These are phyloP conservation scores for Nicotiana sylvestris DNA, from an alignment of 257 asterid genomes.

Conservation along the genomic window DNA sequence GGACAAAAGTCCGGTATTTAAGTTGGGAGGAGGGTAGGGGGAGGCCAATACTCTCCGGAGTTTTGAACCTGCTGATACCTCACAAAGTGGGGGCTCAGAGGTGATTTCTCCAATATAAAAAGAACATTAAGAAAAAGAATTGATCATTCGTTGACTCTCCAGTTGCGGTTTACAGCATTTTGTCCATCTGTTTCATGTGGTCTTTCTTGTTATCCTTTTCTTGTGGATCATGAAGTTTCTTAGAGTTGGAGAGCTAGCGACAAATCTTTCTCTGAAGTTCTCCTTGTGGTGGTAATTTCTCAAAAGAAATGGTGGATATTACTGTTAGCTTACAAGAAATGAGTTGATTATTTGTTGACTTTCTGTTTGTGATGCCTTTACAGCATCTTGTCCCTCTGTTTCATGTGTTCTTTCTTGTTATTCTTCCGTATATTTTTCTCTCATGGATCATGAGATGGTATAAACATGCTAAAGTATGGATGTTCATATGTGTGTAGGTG, in stretches of 20 bases:
- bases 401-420: background rate
- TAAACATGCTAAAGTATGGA: background rate
- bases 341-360: background rate
- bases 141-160: background rate
- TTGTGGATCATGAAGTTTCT: background rate
- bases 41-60: no score
- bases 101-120: no score
- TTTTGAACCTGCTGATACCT: no score
- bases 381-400: background rate
- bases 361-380: background rate
- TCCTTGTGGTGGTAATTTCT: background rate
- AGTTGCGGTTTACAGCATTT: background rate
- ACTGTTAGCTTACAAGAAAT: background rate
- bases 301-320: background rate
- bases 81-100: no score
- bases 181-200: background rate
- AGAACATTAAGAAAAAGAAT: no score
- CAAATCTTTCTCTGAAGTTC: background rate
- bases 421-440: background rate
- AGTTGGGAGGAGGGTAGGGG: no score
- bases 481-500: conserved; percentile 34
- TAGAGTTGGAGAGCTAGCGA: background rate
- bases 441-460: background rate
- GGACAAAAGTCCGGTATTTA: no score
- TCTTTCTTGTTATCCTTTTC: background rate